phyloP scores from a whole-genome alignment of 2,329 filamentous ascomycete species.

The Huntiella abstrusa region DNA sequence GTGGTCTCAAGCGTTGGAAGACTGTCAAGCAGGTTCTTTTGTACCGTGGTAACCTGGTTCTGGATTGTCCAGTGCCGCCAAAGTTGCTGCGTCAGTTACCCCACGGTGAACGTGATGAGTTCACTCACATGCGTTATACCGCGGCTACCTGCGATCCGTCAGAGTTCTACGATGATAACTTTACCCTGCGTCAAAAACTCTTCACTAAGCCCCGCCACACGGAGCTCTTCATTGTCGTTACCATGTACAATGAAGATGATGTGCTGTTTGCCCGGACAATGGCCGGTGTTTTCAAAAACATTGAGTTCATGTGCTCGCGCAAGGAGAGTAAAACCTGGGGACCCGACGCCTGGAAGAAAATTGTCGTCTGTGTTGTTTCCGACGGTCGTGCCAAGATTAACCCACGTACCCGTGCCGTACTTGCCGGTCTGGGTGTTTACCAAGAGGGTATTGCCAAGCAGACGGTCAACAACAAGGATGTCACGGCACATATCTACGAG shows the following conservation, averaged over 20 bases:
- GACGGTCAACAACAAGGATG: slow-evolving; percentile 84
- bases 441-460: slow-evolving; percentile 98
- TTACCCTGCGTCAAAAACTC: slow-evolving; percentile 76
- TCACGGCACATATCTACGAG: slow-evolving; percentile 94
- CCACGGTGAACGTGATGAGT: slow-evolving; percentile 81
- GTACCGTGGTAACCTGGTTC: slow-evolving; percentile 88
- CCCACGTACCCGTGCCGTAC: slow-evolving; percentile 75
- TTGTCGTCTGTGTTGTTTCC: slow-evolving; percentile 90
- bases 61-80: slow-evolving; percentile 90
- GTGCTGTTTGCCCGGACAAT: slow-evolving; percentile 93
- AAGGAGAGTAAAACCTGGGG: slow-evolving; percentile 92
- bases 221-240: slow-evolving; percentile 88
- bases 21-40: slow-evolving; percentile 97
- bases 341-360: slow-evolving; percentile 95
- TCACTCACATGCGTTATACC: slow-evolving; percentile 76
- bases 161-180: slow-evolving; percentile 74
- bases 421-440: slow-evolving; percentile 94
- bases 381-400: slow-evolving; percentile 85
- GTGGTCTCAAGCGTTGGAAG: slow-evolving; percentile 70
- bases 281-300: slow-evolving; percentile 98
- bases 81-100: slow-evolving; percentile 71
- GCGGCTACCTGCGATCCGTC: slow-evolving; percentile 86
- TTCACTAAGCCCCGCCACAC: slow-evolving; percentile 87
- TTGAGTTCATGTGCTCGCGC: slow-evolving; percentile 86
- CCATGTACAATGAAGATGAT: slow-evolving; percentile 99